These are phyloP conservation scores for Brachypodium distachyon DNA, from an alignment of 202 grass and related monocot genomes.

Conservation along the genomic window DNA sequence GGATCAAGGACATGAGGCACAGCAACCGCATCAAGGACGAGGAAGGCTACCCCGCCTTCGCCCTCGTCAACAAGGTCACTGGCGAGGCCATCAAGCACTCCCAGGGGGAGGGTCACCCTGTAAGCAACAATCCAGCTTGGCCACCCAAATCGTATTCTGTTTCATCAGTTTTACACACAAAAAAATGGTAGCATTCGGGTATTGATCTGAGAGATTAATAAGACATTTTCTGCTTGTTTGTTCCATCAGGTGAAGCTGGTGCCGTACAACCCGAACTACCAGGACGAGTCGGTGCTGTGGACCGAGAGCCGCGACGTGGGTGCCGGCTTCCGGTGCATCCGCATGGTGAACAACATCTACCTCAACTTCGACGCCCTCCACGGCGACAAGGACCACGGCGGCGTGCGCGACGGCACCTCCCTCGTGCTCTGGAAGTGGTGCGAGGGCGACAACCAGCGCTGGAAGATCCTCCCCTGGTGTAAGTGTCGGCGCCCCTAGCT, in stretches of 20 bases:
- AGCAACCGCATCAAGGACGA: slow-evolving; percentile 80
- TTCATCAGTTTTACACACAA: background rate
- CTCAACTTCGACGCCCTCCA: slow-evolving; percentile 81
- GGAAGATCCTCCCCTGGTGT: slow-evolving; percentile 92
- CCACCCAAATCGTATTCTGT: background rate
- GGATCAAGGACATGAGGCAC: slow-evolving; percentile 85
- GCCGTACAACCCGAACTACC: slow-evolving; percentile 46
- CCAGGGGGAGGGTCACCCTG: slow-evolving; percentile 58
- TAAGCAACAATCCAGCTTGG: background rate
- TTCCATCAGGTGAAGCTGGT: slow-evolving; percentile 51
- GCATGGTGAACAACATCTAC: slow-evolving; percentile 96
- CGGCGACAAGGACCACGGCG: slow-evolving; percentile 81
- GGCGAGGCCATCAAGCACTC: slow-evolving; percentile 86
- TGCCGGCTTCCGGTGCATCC: slow-evolving; percentile 75
- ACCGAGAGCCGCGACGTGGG: slow-evolving; percentile 84
- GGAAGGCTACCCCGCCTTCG: slow-evolving; percentile 78
- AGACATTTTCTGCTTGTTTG: background rate
- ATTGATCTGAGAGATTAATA: background rate
- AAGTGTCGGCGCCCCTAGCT: slow-evolving; percentile 1
- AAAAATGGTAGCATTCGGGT: background rate
- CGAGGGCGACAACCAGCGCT: slow-evolving; percentile 97
- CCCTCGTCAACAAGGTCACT: slow-evolving; percentile 61
- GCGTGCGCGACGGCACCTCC: slow-evolving; percentile 76
- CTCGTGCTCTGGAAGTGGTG: slow-evolving; percentile 92
- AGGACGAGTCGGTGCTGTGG: slow-evolving; percentile 92